phyloP scores from a whole-genome alignment of 768 basidiomycete genomes.

The Nidula microcarpa region DNA sequence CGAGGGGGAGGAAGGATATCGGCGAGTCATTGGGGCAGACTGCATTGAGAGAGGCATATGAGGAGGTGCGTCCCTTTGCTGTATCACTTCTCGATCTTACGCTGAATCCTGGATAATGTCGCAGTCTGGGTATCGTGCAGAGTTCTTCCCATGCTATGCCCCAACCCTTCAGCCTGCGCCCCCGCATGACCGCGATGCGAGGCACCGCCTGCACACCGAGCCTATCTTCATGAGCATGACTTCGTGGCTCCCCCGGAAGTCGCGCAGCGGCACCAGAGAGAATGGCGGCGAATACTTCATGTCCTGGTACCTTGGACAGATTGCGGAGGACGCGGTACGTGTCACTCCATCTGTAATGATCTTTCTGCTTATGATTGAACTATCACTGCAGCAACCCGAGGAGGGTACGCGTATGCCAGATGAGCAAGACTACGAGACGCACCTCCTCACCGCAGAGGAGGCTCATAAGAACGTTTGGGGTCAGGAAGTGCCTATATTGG shows the following conservation, averaged over 20 bases:
- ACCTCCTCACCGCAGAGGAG: slow-evolving; percentile 40
- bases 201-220: slow-evolving; percentile 27
- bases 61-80: slow-evolving; percentile 43
- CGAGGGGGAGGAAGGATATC: slow-evolving; percentile 62
- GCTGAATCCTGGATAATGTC: too few species aligned
- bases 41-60: slow-evolving; percentile 62
- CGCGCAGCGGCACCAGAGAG: neutral
- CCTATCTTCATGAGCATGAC: slow-evolving; percentile 37
- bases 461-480: slow-evolving; percentile 30
- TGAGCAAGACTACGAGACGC: slow-evolving; percentile 44
- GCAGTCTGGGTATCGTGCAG: slow-evolving; percentile 48
- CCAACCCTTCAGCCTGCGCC: slow-evolving; percentile 37
- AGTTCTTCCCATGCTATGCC: slow-evolving; percentile 44
- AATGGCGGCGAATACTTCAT: slow-evolving; percentile 49
- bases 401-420: slow-evolving; percentile 55
- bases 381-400: slow-evolving; percentile 23
- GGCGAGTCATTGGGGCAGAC: slow-evolving; percentile 60
- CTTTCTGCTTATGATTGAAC: neutral
- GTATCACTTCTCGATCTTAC: too few species aligned
- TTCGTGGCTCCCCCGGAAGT: slow-evolving; percentile 19
- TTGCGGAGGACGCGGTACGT: slow-evolving; percentile 49
- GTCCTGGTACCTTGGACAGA: slow-evolving; percentile 55
- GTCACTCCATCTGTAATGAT: neutral
- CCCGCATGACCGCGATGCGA: slow-evolving; percentile 14
- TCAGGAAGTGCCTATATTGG: slow-evolving; percentile 26